Evolutionary conservation across 2,329 filamentous ascomycete species (phyloP), one percentile per base, ranked within the genome.

Genomic region (Lachnellula hyalina): DNA sequence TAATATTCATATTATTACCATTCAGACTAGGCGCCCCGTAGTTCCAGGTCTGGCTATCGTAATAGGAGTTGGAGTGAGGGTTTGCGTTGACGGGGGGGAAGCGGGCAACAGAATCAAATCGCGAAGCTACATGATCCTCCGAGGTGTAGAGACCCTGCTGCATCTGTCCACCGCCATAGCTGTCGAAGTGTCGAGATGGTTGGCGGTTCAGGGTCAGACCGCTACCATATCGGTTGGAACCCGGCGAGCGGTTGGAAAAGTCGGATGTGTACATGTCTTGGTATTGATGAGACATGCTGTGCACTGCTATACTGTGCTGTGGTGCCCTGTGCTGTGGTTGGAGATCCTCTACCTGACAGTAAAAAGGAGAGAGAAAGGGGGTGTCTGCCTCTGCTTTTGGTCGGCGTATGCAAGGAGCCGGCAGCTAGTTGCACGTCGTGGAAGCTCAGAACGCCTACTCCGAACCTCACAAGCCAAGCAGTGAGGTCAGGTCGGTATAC

Each of bases 21-120:
- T 50, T 53, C 35, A 56, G 19, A 41, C 65, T 80, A 77, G 58
- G 58, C 48, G 58, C 86, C 66, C 81, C 82, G 51, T 90, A 85
- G 70, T 85, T 89, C 91, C 91, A 96, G 19, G 86, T 85, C 67
- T 90, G 87, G 68, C 84, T 83, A 67, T 91, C 89, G 63, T 92
- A 87, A 55, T 74, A 81, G 65, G 82, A 78, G 55, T 78, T 80
- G 60, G 89, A 86, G 51, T 75, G 75, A 54, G 61, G 52, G 9
- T 58, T 52, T 7, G 55, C 35, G 25, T 62, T 54, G 12, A 64
- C 60, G 38, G 66, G 60, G 32, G 67, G 63, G 36, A 61, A 65
- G 40, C 61, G 51, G n/a, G 54, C 52, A 21, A 57, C 36, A 28
- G 77, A 75, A 70, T 79, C 83, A 72, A 77, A 84, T 65, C 75